Evolutionary conservation across 2,329 filamentous ascomycete species (phyloP).

Genomic region (Stemphylium vesicarium): DNA sequence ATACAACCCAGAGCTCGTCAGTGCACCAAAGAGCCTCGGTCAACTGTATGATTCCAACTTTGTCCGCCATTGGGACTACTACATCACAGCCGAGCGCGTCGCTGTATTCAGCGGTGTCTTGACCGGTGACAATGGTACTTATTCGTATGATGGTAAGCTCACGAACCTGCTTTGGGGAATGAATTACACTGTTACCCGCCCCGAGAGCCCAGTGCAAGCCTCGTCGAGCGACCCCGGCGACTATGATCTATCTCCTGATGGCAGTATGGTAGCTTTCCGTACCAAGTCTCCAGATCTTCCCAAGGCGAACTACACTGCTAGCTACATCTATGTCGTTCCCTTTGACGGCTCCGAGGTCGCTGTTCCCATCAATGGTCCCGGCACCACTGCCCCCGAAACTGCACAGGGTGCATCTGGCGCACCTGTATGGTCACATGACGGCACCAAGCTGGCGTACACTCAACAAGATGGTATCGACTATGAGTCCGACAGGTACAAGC

Average conservation of each 20-base stretch:
- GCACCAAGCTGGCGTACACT: conserved; percentile 79
- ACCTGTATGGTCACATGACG: conserved; percentile 77
- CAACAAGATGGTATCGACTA: conserved; percentile 68
- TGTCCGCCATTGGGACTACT: conserved; percentile 82
- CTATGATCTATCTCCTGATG: conserved; percentile 73
- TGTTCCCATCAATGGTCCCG: conserved; percentile 42
- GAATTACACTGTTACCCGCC: conserved; percentile 55
- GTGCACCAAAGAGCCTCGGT: conserved; percentile 66
- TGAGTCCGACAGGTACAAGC: conserved; percentile 75
- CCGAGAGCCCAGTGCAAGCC: conserved; percentile 69
- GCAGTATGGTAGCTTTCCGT: conserved; percentile 71
- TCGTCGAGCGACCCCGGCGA: conserved; percentile 79
- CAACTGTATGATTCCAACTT: conserved; percentile 77
- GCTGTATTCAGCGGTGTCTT: conserved; percentile 76
- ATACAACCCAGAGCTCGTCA: conserved; percentile 68
- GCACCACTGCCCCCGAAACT: conserved; percentile 44
- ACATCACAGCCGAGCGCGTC: conserved; percentile 70
- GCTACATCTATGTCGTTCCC: conserved; percentile 78
- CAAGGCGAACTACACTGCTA: conserved; percentile 78
- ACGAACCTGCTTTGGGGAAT: conserved; percentile 68
- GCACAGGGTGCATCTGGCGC: conserved; percentile 67
- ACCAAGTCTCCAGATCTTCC: conserved; percentile 75
- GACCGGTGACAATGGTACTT: conserved; percentile 39
- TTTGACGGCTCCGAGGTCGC: conserved; percentile 63
- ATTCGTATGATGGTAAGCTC: conserved; percentile 35